Evolutionary conservation across 306 rosid species (phyloP), one percentile per base, ranked within the genome.

Genomic region (Sicyos edulis): DNA sequence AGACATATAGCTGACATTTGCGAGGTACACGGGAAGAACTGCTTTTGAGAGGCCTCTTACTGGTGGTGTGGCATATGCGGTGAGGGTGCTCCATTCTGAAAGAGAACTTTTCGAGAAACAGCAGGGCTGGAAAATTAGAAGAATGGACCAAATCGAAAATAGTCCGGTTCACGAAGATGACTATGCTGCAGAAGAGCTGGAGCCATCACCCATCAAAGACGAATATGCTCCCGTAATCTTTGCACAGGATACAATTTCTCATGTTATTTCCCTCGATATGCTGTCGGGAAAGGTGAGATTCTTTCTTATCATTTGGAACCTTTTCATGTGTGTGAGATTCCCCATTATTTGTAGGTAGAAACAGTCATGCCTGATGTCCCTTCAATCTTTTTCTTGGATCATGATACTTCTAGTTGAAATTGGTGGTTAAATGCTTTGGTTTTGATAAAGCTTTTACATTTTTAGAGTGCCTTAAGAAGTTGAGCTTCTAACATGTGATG

Each of bases 141-240:
- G 88, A 82, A 87, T 93, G 99, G 93, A 92, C 75, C 76, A 86
- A 52, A 54, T 88, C 63, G 93, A 90, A 75, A 92, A 90, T 77
- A 87, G 86, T 74, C 96, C 89, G 0, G 89, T 87, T 63, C 97
- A 87, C 20, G 77, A 86, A 82, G 91, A 87, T 59, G 95, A 91
- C 21, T 83, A 83, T 75, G 85, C 82, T 20, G 85, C 89, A 16
- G 99, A 89, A 75, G 85, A 80, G 58, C 76, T 84, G 88, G 92
- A 87, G 79, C 91, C 91, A 66, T 83, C 96, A 54, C 92, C 92
- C 14, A 60, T 82, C 70, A 85, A 84, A 74, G 95, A 87, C 65
- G 99, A 93, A 91, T 93, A 93, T 80, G 99, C 97, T 80, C 99
- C 99, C 24, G 97, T 91, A 77, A 91, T 93, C 83, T 91, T 93